Evolutionary conservation across 208 protist genomes (phyloP).

Genomic region (Novymonas esmeraldas): DNA sequence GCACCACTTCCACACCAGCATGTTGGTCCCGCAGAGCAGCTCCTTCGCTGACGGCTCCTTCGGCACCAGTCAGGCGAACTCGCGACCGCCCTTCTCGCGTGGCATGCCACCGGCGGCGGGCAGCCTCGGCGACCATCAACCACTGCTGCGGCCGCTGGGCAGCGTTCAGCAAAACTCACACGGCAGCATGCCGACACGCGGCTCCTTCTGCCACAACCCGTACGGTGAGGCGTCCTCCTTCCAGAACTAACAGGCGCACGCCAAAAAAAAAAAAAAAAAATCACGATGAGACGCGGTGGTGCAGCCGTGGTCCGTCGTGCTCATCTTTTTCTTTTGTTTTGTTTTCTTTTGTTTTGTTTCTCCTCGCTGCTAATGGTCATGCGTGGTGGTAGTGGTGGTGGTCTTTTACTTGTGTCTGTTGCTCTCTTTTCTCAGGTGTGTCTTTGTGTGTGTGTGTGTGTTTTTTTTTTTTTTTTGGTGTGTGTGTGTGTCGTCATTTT

Average conservation of each 20-base stretch:
- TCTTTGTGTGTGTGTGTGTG: too few species aligned
- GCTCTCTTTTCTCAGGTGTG: too few species aligned
- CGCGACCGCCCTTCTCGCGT: neutral
- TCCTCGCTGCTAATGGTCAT: too few species aligned
- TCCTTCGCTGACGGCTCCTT: slow-evolving; percentile 23
- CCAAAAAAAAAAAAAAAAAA: too few species aligned
- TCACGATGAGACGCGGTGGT: too few species aligned
- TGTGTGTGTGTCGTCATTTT: too few species aligned
- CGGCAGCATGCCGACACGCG: slow-evolving; percentile 18
- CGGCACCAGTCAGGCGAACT: neutral
- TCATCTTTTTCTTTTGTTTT: neutral
- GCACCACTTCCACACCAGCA: slow-evolving; percentile 12
- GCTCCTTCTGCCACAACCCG: slow-evolving; percentile 70
- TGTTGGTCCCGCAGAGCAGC: slow-evolving; percentile 14
- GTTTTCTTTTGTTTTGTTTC: slow-evolving; percentile 14
- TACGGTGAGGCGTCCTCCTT: slow-evolving; percentile 70
- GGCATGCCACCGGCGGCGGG: neutral
- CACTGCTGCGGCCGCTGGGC: slow-evolving; percentile 29
- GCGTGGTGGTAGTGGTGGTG: too few species aligned
- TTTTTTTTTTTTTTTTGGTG: too few species aligned
- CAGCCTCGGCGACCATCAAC: slow-evolving; percentile 14
- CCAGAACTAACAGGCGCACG: slow-evolving; percentile 14
- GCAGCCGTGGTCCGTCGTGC: neutral
- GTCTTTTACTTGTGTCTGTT: too few species aligned
- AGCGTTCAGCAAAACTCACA: slow-evolving; percentile 6